A percentile compares a stretch with the other conserved stretches of the same genome.
Conservation (phyloP, 208 protist species). For the Trypanosoma cruzi region DNA sequence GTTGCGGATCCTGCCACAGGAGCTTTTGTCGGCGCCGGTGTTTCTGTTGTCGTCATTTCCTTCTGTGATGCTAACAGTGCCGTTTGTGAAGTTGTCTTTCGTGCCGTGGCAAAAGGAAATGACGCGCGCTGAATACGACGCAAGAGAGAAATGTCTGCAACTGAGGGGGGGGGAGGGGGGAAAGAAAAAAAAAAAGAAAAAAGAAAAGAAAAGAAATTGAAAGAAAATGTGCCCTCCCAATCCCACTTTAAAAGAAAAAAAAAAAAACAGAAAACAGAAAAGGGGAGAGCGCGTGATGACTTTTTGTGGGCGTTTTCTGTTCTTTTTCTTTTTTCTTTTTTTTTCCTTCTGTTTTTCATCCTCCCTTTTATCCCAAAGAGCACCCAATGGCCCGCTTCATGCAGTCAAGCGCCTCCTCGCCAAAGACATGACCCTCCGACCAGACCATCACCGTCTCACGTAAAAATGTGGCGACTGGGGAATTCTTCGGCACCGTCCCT, state of each 20-base stretch:
- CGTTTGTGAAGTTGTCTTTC: not conserved
- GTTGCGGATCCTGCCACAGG: slow-evolving; percentile 38
- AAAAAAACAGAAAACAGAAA: no score
- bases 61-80: not conserved
- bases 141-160: not conserved
- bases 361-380: not conserved
- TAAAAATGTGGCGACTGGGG: slow-evolving; percentile 16
- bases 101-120: not conserved
- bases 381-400: slow-evolving; percentile 10
- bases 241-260: no score
- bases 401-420: not conserved
- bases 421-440: not conserved
- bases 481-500: not conserved
- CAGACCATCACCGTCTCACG: slow-evolving; percentile 18
- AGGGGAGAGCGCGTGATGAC: no score
- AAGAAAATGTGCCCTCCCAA: no score
- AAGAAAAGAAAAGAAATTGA: no score
- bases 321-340: no score
- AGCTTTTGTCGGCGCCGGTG: not conserved
- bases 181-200: no score
- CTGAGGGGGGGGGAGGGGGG: no score
- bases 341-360: not conserved
- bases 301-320: no score
- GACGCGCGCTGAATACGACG: not conserved
- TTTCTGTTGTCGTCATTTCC: not conserved